Base-by-base conservation (phyloP, 345 rosid species). In the Carallia brachiata region DNA sequence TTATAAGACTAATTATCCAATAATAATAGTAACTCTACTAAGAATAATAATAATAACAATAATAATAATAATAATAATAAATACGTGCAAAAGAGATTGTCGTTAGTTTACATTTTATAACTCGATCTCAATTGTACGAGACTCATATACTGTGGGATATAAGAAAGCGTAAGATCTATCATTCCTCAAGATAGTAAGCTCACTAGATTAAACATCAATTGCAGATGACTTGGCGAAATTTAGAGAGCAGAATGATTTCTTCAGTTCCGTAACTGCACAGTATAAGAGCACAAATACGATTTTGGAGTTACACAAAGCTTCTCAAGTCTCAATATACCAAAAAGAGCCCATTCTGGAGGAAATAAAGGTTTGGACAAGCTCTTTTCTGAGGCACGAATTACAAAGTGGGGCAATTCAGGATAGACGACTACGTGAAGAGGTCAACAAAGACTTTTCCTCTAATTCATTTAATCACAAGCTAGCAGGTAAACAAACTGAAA, bases 231-330 rank as follows among this genome's bases (percentile, higher is more conserved):
- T 72, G 3, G 1, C 60, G 31, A 28, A 36, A 27, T 59, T 65
- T 32, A 63, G 19, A 4, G 59, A 40, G 13, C 27, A 72, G 59
- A 54, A 59, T 16, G 28, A 36, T 10, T 65, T 58, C 36, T 40
- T 65, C 28, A 6, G 27, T n/a, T 40, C 66, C 0, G 10, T 17
- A 4, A 44, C 34, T 39, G 30, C 27, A 13, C 55, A 65, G 6
- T 44, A 40, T 13, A 44, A 60, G 9, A 27, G 66, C 1, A 10
- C 13, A 23, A 73, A 18, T 7, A 50, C 70, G 3, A 40, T 66
- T 6, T 32, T 73, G n/a, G 76, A 73, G 17, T 59, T 73, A 8
- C 61, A 66, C 59, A 73, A 56, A 32, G 66, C 70, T 65, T 73
- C 70, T 19, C 66, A 65, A 50, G 36, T 52, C 8, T 6, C 67